Evolutionary conservation across 352 stramenopile genomes (phyloP).

Genomic region (Thraustochytrium sp.): DNA sequence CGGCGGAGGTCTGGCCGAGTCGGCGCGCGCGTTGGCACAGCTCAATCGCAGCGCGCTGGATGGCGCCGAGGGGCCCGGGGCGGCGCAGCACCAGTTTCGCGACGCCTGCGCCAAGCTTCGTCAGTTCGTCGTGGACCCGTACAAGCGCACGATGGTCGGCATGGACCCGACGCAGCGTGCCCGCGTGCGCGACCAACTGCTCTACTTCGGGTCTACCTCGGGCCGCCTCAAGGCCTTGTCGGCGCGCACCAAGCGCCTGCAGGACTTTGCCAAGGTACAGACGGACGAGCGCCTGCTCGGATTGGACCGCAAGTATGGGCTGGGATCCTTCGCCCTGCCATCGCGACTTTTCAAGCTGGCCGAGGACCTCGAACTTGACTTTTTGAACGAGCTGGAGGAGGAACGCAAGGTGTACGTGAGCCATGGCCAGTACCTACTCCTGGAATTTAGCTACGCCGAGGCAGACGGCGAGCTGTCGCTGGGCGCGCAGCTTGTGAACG

Average conservation of each 20-base stretch:
- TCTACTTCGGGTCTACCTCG: neutral
- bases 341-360: neutral
- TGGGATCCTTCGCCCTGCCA: neutral
- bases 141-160: neutral
- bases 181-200: neutral
- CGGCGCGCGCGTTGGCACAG: neutral
- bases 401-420: neutral
- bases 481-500: neutral
- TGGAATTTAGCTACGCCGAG: neutral
- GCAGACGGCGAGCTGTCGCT: neutral
- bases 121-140: neutral
- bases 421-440: conserved; percentile 1
- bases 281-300: neutral
- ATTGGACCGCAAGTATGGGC: neutral
- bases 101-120: neutral
- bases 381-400: conserved; percentile 26
- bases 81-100: neutral
- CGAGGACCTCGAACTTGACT: neutral
- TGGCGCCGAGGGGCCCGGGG: neutral
- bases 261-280: conserved; percentile 18
- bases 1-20: neutral
- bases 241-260: neutral
- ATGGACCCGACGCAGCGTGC: neutral
- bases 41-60: neutral
- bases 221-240: neutral